phyloP scores from a whole-genome alignment of 495 filamentous ascomycete species.

The Xylaria longipes region DNA sequence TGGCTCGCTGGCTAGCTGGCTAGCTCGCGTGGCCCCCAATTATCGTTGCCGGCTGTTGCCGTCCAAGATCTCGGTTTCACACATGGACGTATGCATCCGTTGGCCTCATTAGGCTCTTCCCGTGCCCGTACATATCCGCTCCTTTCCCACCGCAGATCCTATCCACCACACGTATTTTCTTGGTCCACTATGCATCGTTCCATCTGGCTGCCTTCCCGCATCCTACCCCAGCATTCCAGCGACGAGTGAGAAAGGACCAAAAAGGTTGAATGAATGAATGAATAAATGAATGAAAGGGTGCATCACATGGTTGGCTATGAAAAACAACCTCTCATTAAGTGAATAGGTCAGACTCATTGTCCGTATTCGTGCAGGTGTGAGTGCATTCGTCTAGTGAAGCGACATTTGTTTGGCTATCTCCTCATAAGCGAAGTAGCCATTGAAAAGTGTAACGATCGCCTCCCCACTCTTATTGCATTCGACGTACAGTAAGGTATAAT shows the following conservation, averaged over 20 bases:
- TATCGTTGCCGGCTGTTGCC: constrained; percentile 28
- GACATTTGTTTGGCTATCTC: background rate
- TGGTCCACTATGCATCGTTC: constrained; percentile 27
- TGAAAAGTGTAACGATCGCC: background rate
- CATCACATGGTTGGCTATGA: background rate
- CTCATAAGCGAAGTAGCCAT: constrained; percentile 1
- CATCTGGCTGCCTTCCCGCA: constrained; percentile 25
- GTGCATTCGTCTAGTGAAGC: background rate
- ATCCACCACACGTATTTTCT: constrained; percentile 20
- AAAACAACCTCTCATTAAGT: background rate
- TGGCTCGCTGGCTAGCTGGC: background rate
- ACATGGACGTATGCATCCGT: constrained; percentile 31
- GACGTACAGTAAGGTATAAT: background rate
- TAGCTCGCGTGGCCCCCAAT: constrained; percentile 15
- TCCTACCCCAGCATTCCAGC: constrained; percentile 23
- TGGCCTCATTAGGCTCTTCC: constrained; percentile 29
- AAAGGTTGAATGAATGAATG: background rate
- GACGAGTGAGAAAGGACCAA: background rate
- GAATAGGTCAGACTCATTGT: background rate
- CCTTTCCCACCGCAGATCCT: constrained; percentile 28
- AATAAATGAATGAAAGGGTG: background rate
- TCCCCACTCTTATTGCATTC: background rate
- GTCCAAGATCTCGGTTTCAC: constrained; percentile 30
- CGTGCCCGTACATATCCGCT: constrained; percentile 29
- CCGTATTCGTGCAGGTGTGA: background rate